These are phyloP conservation scores for Phytophthora lateralis DNA, from an alignment of 352 stramenopile genomes.

Conservation along the genomic window DNA sequence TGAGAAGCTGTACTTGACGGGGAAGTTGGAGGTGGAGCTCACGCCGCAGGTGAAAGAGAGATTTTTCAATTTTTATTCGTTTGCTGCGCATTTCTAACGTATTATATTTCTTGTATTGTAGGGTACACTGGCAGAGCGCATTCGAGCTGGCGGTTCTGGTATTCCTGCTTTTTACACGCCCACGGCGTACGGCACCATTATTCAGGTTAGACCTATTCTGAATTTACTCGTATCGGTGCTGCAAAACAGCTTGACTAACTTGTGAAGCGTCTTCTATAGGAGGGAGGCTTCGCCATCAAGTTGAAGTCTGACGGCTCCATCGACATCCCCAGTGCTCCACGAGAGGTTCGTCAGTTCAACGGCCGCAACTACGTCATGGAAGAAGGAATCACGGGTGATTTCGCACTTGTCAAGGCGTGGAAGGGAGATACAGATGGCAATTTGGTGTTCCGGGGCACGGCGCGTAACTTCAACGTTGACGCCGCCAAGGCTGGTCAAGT, in stretches of 20 bases:
- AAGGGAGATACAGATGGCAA: slow-evolving; percentile 97
- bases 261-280: slow-evolving; percentile 23
- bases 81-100: not conserved
- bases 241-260: not conserved
- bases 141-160: slow-evolving; percentile 92
- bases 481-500: slow-evolving; percentile 93
- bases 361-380: slow-evolving; percentile 97
- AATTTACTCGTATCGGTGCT: not conserved
- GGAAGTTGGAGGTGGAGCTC: slow-evolving; percentile 95
- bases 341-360: slow-evolving; percentile 78
- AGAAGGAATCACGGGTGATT: slow-evolving; percentile 93
- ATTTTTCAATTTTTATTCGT: not conserved
- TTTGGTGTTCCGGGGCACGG: slow-evolving; percentile 95
- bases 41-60: slow-evolving; percentile 78
- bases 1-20: slow-evolving; percentile 92
- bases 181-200: slow-evolving; percentile 93
- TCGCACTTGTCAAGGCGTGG: slow-evolving; percentile 95
- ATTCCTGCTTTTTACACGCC: slow-evolving; percentile 98
- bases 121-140: slow-evolving; percentile 93
- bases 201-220: slow-evolving; percentile 52
- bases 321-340: slow-evolving; percentile 67
- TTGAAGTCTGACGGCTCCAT: slow-evolving; percentile 72
- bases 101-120: slow-evolving; percentile 7
- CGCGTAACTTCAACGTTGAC: slow-evolving; percentile 96
- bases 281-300: slow-evolving; percentile 82